These are phyloP conservation scores for Candolleomyces eurysporus DNA, from an alignment of 768 basidiomycete species.

Conservation along the genomic window DNA sequence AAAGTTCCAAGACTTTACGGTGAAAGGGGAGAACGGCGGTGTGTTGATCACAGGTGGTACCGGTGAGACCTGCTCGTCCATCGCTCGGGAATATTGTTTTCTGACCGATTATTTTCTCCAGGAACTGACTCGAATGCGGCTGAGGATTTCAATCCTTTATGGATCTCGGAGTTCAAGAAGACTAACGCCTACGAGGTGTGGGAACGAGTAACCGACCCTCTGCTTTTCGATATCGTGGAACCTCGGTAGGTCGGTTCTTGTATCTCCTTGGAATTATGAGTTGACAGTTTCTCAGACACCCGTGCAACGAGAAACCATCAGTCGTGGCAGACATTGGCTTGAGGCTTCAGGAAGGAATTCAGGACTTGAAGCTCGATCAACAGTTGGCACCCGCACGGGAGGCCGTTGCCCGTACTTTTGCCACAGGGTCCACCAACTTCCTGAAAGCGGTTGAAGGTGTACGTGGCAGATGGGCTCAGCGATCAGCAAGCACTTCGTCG, in stretches of 20 bases:
- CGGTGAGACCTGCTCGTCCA: conserved; percentile 28
- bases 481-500: conserved; percentile 18
- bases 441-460: conserved; percentile 92
- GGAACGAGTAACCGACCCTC: conserved; percentile 87
- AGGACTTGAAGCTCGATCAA: conserved; percentile 90
- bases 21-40: conserved; percentile 60
- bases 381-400: conserved; percentile 93
- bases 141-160: conserved; percentile 84
- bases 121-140: conserved; percentile 56
- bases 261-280: neutral
- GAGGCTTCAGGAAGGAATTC: conserved; percentile 88
- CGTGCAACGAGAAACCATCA: conserved; percentile 88
- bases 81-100: neutral
- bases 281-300: conserved; percentile 57
- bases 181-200: conserved; percentile 89
- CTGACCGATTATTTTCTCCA: conserved; percentile 14
- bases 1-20: conserved; percentile 85
- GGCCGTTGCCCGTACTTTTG: conserved; percentile 76
- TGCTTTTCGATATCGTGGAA: conserved; percentile 94
- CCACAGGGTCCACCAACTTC: conserved; percentile 72
- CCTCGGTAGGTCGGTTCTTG: conserved; percentile 55
- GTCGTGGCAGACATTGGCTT: conserved; percentile 90
- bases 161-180: conserved; percentile 85
- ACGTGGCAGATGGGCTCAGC: conserved; percentile 62
- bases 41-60: conserved; percentile 69